Evolutionary conservation across 176 grass and related monocot genomes (phyloP).

Genomic region (Metroxylon sagu): DNA sequence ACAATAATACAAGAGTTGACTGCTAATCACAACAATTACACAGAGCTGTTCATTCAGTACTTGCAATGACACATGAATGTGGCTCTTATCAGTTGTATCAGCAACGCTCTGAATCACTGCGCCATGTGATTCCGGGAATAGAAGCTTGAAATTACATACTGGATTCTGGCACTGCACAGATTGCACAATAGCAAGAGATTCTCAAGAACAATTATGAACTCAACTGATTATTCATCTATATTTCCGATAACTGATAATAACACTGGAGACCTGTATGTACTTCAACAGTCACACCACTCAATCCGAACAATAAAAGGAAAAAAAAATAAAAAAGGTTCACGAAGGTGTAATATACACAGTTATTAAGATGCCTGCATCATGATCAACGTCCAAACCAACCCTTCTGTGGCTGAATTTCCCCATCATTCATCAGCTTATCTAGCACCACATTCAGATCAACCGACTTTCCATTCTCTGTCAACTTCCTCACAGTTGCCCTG

Average conservation of each 20-base stretch:
- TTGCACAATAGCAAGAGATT: too few relatives aligned
- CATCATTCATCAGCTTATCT: constrained; percentile 87
- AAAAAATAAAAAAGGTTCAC: constrained; percentile 12
- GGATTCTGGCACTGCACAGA: too few relatives aligned
- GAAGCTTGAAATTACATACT: too few relatives aligned
- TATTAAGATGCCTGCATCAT: not conserved
- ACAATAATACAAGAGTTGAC: too few relatives aligned
- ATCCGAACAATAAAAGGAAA: not conserved
- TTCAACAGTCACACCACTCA: not conserved
- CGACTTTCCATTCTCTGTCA: constrained; percentile 81
- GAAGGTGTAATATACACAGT: constrained; percentile 29
- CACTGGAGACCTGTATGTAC: not conserved
- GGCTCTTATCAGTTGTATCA: too few relatives aligned
- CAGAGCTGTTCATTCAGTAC: too few relatives aligned
- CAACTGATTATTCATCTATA: too few relatives aligned
- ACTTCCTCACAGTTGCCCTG: constrained; percentile 58
- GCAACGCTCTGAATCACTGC: too few relatives aligned
- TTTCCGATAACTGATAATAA: constrained; percentile 5
- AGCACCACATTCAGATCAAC: constrained; percentile 90
- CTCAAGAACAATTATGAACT: too few relatives aligned
- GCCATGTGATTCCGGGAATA: too few relatives aligned
- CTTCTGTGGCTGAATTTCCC: constrained; percentile 53
- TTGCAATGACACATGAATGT: too few relatives aligned
- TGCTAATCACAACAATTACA: too few relatives aligned
- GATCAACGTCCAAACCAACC: constrained; percentile 56